Conservation (phyloP, 257 asterid genomes). For the Fraxinus americana region DNA sequence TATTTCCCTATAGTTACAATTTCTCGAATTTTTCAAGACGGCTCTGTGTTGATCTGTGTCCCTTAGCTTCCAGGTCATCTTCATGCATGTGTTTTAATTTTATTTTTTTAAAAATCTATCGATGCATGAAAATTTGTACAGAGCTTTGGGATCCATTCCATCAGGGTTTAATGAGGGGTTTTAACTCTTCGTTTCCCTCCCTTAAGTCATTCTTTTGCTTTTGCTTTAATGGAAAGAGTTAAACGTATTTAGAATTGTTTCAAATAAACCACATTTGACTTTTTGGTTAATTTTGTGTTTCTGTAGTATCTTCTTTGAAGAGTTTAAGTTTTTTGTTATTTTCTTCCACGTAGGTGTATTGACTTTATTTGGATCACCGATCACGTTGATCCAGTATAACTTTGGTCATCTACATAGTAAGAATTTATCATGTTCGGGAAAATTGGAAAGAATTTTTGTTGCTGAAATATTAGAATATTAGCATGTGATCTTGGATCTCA, state of each 20-base stretch:
- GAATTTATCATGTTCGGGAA: background rate
- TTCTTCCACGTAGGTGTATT: background rate
- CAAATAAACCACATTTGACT: background rate
- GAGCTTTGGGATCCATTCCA: constrained; percentile 29
- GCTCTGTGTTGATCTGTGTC: constrained; percentile 24
- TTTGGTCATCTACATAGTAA: background rate
- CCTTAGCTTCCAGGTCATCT: constrained; percentile 33
- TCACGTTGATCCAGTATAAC: background rate
- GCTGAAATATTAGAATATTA: background rate
- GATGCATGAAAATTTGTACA: constrained; percentile 21
- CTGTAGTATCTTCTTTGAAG: background rate
- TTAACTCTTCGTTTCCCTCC: constrained; percentile 9
- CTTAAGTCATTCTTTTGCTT: background rate
- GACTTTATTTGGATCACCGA: background rate
- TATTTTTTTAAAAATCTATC: constrained; percentile 10
- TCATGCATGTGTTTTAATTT: constrained; percentile 11
- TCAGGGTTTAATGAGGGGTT: constrained; percentile 34
- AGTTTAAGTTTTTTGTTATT: background rate
- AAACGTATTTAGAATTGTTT: background rate
- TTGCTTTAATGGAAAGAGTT: constrained; percentile 8
- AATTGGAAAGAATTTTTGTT: background rate
- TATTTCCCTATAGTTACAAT: constrained; percentile 1
- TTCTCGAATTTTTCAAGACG: constrained; percentile 17
- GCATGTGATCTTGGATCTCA: background rate
- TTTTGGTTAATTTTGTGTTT: background rate